phyloP scores from a whole-genome alignment of 345 rosid genomes.

The Eucalyptus erythrocorys region DNA sequence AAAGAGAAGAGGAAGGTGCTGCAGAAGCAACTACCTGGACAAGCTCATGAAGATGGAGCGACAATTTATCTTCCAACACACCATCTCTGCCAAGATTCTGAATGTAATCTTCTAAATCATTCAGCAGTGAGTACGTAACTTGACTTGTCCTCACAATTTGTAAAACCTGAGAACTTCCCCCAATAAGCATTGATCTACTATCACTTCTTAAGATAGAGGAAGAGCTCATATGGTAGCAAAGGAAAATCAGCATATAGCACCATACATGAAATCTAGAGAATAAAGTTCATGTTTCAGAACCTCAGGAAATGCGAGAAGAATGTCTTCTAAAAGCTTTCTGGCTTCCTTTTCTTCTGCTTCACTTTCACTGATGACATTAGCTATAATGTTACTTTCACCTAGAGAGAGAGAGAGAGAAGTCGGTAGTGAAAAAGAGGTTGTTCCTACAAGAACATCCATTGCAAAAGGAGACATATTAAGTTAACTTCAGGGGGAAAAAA shows the following conservation, averaged over 20 bases:
- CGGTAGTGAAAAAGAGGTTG: not conserved
- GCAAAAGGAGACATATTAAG: not conserved
- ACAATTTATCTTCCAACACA: not conserved
- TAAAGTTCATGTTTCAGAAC: not conserved
- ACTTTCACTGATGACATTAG: not conserved
- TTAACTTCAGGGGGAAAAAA: not conserved
- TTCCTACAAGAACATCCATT: not conserved
- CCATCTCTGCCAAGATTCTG: not conserved
- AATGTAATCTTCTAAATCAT: not conserved
- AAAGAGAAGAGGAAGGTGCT: not conserved
- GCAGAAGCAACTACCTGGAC: not conserved
- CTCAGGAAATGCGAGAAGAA: not conserved
- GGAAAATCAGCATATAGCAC: not conserved
- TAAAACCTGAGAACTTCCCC: not conserved
- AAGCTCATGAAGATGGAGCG: not conserved
- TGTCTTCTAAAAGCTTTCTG: not conserved
- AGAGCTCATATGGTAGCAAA: not conserved
- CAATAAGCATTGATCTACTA: not conserved
- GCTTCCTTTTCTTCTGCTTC: not conserved
- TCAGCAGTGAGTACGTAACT: not conserved
- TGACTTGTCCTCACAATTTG: not conserved
- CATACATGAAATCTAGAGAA: not conserved
- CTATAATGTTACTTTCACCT: not conserved
- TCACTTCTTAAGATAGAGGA: not conserved
- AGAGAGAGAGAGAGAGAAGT: not conserved